These are phyloP conservation scores for Physcomitrium patens DNA, from an alignment of 225 moss, liverwort and hornwort species.

Conservation along the genomic window DNA sequence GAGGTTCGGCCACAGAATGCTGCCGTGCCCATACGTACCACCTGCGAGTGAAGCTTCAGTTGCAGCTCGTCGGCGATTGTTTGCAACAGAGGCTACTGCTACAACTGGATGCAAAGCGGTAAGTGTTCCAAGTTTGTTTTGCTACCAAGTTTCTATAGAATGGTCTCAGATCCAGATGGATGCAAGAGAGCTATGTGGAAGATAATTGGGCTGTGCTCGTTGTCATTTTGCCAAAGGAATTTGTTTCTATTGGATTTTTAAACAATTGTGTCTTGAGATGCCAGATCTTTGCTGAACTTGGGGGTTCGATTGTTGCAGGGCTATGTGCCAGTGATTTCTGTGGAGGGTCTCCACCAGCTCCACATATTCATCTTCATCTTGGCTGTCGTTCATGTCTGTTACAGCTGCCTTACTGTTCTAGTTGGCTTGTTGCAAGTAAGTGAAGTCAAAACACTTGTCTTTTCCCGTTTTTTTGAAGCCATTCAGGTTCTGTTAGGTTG, in stretches of 20 bases:
- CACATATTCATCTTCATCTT: constrained; percentile 89
- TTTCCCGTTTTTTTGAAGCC: not conserved
- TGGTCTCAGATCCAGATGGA: too few species aligned
- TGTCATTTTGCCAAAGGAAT: too few species aligned
- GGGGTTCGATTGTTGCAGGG: constrained; percentile 45
- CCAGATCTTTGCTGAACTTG: too few species aligned
- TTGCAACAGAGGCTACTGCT: constrained; percentile 17
- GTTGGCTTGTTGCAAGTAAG: constrained; percentile 77
- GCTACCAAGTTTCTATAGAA: too few species aligned
- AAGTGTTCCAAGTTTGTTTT: not conserved
- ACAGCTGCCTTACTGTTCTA: constrained; percentile 68
- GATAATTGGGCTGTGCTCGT: too few species aligned
- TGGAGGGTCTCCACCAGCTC: constrained; percentile 80
- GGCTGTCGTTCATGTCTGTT: constrained; percentile 71
- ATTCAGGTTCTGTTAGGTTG: not conserved
- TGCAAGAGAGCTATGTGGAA: too few species aligned
- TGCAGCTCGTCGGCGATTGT: constrained; percentile 38
- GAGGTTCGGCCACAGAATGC: constrained; percentile 47
- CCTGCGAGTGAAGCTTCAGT: not conserved
- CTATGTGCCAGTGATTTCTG: constrained; percentile 66
- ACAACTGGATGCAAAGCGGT: constrained; percentile 24
- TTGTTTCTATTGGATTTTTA: too few species aligned
- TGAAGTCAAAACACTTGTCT: not conserved
- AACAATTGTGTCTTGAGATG: too few species aligned
- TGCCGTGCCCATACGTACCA: constrained; percentile 56